Base-by-base conservation (phyloP, 495 filamentous ascomycete species). In the Amorphotheca resinae region DNA sequence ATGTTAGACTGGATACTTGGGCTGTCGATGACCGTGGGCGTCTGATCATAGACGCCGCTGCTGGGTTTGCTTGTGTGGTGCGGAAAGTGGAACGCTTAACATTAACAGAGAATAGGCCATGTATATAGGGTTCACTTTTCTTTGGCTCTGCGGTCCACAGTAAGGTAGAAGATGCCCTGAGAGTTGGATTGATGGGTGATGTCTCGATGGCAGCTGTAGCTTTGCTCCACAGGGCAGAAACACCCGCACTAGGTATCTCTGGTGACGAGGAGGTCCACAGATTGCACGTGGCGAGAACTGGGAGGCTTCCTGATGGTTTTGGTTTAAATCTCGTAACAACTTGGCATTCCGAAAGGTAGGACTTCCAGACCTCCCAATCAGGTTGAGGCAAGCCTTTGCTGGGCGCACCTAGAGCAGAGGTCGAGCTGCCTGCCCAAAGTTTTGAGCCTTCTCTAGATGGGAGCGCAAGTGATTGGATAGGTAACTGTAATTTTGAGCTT, bases 401-500 rank as follows among this genome's bases (percentile, higher is more conserved):
- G 0, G 16, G 18, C 15, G 20, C 28, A 9, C 33, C 5, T 2
- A n/a, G 34, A 8, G 23, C 22, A 22, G 31, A 18, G 12, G 20
- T 12, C 6, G 16, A 21, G 26, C 30, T 39, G 6, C 4, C 31
- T 1, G 35, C 20, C 49, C 44, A 51, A 20, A 46, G 44, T 26
- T 46, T 38, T 7, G 42, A 22, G 8, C 11, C n/a, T 21, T 40
- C 20, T 22, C 25, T 46, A 15, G 14, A 9, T 3, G 41, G 9
- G n/a, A 45, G 23, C 18, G 46, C 23, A 9, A 53, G 33, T n/a
- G 50, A 45, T 26, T 49, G 41, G 22, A 53, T 46, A 16, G 45
- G 42, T 8, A 53, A 22, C 21, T 26, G 15, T 28, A 40, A 33
- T 8, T 15, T 16, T 6, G 38, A 33, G 4, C 23, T 31, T 31